Base-by-base conservation (phyloP, 352 stramenopile species). In the Phytophthora sp. region DNA sequence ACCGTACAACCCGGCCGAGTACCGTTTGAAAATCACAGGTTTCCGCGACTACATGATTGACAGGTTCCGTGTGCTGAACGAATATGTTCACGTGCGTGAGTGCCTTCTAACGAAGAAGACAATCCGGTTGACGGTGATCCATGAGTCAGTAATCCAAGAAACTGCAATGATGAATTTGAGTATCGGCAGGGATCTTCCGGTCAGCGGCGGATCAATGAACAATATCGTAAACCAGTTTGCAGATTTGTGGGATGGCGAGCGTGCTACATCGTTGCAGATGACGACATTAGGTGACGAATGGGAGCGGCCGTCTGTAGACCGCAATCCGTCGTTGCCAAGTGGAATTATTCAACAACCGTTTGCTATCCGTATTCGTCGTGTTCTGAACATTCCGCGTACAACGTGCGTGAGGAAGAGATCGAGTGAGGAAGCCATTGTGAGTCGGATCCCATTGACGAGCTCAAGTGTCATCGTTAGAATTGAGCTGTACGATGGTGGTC, bases 1-100 rank as follows among this genome's bases (percentile, higher is more conserved):
- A 37, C 82, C 87, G 11, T 95, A 95, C 66, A 84, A 94, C 41
- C 84, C 84, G 6, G 76, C 72, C 27, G 82, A 96, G 63, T 96
- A 94, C 53, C 73, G 89, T 48, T 63, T 96, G 27, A 96, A 96
- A 64, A 87, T 96, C 24, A 96, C 79, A 9, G 85, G 87, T 20
- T 94, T 85, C 54, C 84, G 86, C 18, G 87, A 96, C 67, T 96
- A 92, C 48, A 82, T 96, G 75, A 88, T 94, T 30, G 87, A 96
- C 56, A 74, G 82, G 6, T 91, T 82, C 51, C 82, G 87, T 32
- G 82, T 91, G 21, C 74, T 96, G 67, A 90, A 94, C 60, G 85
- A 96, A 71, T 96, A 96, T 70, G 87, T 94, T 52, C 86, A 94
- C 41, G 85, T 96, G 24, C 87, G 87, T 34, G 85, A 96, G 56